Evolutionary conservation across 2,329 filamentous ascomycete genomes (phyloP).

Genomic region (Botrytis porri): DNA sequence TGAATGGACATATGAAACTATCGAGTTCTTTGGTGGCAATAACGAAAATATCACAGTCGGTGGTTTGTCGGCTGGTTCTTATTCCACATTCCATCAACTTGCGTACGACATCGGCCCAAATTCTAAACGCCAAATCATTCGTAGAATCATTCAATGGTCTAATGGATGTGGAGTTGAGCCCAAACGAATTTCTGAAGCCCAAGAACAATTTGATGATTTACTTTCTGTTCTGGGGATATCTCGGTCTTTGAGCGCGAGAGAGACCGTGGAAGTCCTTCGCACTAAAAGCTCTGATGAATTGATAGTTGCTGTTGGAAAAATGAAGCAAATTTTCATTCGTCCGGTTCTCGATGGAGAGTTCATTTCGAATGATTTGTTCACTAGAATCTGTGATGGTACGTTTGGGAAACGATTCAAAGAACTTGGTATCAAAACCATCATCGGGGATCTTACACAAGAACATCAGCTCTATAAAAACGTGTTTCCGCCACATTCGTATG

Average conservation of each 20-base stretch:
- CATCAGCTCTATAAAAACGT: constrained; percentile 23
- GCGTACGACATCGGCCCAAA: constrained; percentile 24
- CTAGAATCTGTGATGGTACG: constrained; percentile 20
- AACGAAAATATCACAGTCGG: constrained; percentile 41
- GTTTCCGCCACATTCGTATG: constrained; percentile 24
- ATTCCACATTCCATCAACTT: constrained; percentile 34
- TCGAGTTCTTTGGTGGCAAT: constrained; percentile 63
- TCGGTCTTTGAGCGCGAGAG: neutral
- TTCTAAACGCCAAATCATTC: constrained; percentile 22
- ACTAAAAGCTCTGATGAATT: constrained; percentile 20
- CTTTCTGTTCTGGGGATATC: constrained; percentile 20
- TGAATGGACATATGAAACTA: constrained; percentile 59
- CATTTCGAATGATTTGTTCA: constrained; percentile 23
- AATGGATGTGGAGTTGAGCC: constrained; percentile 47
- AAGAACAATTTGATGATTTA: constrained; percentile 26
- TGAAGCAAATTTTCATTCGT: constrained; percentile 26
- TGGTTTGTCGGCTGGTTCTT: constrained; percentile 48
- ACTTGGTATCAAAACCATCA: constrained; percentile 24
- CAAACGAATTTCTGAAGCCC: constrained; percentile 36
- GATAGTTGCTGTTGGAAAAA: constrained; percentile 17
- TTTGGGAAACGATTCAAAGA: constrained; percentile 23
- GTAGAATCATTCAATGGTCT: constrained; percentile 33
- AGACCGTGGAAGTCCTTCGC: constrained; percentile 20
- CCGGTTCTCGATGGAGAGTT: constrained; percentile 24
- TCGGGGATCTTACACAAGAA: constrained; percentile 28